A percentile compares a stretch with the other conserved stretches of the same genome.
These are phyloP conservation scores for Clonostachys byssicola DNA, from an alignment of 2,329 filamentous ascomycete genomes.

Conservation along the genomic window DNA sequence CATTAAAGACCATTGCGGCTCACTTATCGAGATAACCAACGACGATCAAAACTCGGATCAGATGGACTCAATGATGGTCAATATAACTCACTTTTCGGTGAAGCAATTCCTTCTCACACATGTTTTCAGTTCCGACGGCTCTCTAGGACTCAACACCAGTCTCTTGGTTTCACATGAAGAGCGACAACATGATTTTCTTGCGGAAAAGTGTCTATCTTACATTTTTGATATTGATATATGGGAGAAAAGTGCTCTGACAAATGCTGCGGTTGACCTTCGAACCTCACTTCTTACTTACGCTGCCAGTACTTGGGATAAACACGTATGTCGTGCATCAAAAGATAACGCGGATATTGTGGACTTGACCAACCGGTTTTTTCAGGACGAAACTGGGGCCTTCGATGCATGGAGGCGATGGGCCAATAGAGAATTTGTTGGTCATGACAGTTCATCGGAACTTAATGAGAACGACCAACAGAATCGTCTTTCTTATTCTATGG, in stretches of 20 bases:
- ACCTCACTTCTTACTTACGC: background rate
- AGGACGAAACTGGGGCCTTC: too few species aligned
- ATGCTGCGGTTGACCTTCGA: background rate
- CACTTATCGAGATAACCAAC: constrained; percentile 16
- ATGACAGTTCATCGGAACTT: too few species aligned
- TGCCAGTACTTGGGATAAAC: background rate
- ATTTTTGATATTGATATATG: background rate
- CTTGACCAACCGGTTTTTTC: background rate
- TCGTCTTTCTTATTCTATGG: too few species aligned
- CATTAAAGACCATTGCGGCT: constrained; percentile 18
- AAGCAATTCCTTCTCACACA: background rate
- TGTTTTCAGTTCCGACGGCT: background rate
- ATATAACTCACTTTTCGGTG: background rate
- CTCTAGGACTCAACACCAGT: background rate
- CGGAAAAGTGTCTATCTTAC: background rate
- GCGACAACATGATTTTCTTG: background rate
- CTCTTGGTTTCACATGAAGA: background rate
- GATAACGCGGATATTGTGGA: background rate
- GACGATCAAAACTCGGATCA: fast-evolving
- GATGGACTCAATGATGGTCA: background rate
- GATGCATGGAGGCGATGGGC: too few species aligned
- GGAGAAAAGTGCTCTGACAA: background rate
- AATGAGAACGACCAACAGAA: too few species aligned
- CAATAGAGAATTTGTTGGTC: too few species aligned
- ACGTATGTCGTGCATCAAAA: background rate